Evolutionary conservation across 192 early-diverging fungal genomes (phyloP).

Genomic region (Phycomyces nitens): DNA sequence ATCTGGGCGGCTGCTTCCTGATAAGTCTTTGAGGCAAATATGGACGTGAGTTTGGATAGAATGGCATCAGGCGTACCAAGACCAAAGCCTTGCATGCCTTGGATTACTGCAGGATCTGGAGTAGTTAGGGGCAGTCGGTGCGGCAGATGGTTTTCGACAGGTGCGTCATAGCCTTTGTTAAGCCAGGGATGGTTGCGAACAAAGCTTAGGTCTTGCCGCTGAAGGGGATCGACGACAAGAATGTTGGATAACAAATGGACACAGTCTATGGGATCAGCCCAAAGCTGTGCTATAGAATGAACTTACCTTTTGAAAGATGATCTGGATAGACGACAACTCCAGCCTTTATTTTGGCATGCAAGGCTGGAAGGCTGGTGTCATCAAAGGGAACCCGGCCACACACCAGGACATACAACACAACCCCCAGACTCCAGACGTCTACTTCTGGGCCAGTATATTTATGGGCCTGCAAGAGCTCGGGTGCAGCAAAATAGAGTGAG

Average conservation of each 20-base stretch:
- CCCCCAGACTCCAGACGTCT: conserved; percentile 85
- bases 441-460: conserved; percentile 83
- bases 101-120: conserved; percentile 54
- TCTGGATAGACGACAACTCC: conserved; percentile 75
- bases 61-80: conserved; percentile 66
- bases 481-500: conserved; percentile 79
- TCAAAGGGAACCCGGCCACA: conserved; percentile 84
- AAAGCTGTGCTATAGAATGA: conserved; percentile 28
- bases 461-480: conserved; percentile 78
- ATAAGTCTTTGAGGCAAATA: conserved; percentile 51
- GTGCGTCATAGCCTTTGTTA: conserved; percentile 62
- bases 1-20: conserved; percentile 23
- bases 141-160: conserved; percentile 64
- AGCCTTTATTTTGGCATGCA: conserved; percentile 80
- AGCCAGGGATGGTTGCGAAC: conserved; percentile 76
- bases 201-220: conserved; percentile 65
- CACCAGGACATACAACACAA: conserved; percentile 80
- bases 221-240: conserved; percentile 65
- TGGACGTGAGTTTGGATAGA: conserved; percentile 38
- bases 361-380: conserved; percentile 75
- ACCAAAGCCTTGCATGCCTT: conserved; percentile 71
- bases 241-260: conserved; percentile 66
- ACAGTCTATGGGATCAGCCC: conserved; percentile 24
- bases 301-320: conserved; percentile 57
- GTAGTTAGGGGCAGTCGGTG: conserved; percentile 44